These are phyloP conservation scores for Arctium minus DNA, from an alignment of 129 eudicot species.

Conservation along the genomic window DNA sequence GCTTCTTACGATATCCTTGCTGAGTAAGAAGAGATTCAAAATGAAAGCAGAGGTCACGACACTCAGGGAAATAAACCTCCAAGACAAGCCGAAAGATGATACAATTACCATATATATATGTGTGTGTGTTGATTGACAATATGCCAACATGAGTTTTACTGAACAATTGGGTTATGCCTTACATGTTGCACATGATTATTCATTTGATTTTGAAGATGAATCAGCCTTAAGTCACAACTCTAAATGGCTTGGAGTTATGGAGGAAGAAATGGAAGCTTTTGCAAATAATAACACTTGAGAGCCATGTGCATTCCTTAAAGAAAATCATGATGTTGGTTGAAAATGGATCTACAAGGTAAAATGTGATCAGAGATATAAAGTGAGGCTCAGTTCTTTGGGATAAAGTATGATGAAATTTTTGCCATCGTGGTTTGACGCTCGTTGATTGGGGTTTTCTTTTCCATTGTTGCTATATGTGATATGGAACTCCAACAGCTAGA, in stretches of 20 bases:
- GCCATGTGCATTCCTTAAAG: not conserved
- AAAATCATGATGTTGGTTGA: not conserved
- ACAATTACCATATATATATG: not conserved
- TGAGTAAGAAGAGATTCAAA: not conserved
- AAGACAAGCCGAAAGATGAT: not conserved
- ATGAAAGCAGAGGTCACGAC: not conserved
- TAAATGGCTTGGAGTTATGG: not conserved
- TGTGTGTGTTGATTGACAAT: not conserved
- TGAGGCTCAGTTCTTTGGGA: not conserved
- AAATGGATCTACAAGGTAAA: not conserved
- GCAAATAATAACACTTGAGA: not conserved
- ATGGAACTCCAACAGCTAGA: not conserved
- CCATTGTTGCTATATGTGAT: not conserved
- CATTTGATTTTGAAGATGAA: not conserved
- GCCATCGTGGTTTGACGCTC: not conserved
- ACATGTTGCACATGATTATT: not conserved
- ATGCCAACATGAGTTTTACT: not conserved
- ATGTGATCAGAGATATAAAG: not conserved
- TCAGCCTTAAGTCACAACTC: not conserved
- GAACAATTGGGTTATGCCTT: not conserved
- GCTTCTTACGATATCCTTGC: not conserved
- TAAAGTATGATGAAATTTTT: not conserved
- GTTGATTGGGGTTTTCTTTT: not conserved
- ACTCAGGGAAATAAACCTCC: not conserved
- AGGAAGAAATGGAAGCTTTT: not conserved